These are phyloP conservation scores for Bombardia bombarda DNA, from an alignment of 495 filamentous ascomycete genomes.

Conservation along the genomic window DNA sequence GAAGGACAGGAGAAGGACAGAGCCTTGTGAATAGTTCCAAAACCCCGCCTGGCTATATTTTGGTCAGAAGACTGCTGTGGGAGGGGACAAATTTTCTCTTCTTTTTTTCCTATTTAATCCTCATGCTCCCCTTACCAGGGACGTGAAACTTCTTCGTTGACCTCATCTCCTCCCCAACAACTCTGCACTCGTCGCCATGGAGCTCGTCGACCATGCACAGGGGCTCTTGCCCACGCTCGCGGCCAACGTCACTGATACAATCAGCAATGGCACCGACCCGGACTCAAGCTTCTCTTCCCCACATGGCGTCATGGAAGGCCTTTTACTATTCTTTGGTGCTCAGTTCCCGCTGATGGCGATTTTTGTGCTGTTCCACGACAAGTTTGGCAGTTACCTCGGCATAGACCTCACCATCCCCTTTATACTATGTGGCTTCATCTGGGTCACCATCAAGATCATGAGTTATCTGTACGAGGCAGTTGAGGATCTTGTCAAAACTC, in stretches of 20 bases:
- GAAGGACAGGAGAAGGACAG: no score
- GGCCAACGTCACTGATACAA: slow-evolving; percentile 12
- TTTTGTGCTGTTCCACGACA: slow-evolving; percentile 21
- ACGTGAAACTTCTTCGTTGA: no score
- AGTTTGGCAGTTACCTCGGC: slow-evolving; percentile 24
- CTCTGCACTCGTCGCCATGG: no score
- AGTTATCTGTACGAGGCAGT: slow-evolving; percentile 20
- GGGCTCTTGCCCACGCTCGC: slow-evolving; percentile 20
- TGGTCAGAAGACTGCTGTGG: no score
- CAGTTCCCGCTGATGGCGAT: slow-evolving; percentile 22
- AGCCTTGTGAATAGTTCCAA: no score
- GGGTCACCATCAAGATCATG: slow-evolving; percentile 29
- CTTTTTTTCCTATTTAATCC: no score
- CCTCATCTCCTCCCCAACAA: no score
- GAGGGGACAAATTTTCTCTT: no score
- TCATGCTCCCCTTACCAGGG: no score
- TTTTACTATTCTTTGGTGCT: slow-evolving; percentile 20
- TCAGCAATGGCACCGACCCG: slow-evolving; percentile 7
- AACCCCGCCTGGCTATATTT: no score
- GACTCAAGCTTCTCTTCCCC: slow-evolving; percentile 5
- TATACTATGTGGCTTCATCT: slow-evolving; percentile 24
- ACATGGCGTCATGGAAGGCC: slow-evolving; percentile 17
- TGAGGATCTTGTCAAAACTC: slow-evolving; percentile 23
- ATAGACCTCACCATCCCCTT: slow-evolving; percentile 32
- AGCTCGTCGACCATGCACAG: no score